A percentile compares a stretch with the other conserved stretches of the same genome.
Conservation (phyloP, 208 protist genomes). For the Trypanosoma cruzi region DNA sequence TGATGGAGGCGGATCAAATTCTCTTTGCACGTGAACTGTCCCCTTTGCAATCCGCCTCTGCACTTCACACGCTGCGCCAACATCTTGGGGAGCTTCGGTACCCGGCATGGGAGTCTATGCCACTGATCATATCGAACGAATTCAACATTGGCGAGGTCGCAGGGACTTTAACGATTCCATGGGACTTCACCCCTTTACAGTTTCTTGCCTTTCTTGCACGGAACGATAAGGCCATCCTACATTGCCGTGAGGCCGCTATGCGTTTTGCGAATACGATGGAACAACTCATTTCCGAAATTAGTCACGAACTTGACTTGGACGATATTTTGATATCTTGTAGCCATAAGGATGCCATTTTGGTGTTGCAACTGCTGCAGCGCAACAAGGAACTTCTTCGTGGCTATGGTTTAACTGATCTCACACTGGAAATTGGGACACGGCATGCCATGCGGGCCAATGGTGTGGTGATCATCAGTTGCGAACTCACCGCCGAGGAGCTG, state of each 20-base stretch:
- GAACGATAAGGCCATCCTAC: conserved; percentile 64
- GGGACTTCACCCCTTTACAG: conserved; percentile 83
- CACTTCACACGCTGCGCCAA: conserved; percentile 80
- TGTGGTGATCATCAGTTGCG: conserved; percentile 75
- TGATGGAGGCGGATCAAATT: conserved; percentile 91
- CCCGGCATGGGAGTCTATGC: conserved; percentile 87
- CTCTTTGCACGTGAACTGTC: conserved; percentile 78
- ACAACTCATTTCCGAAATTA: conserved; percentile 80
- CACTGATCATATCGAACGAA: conserved; percentile 77
- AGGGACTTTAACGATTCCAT: conserved; percentile 83
- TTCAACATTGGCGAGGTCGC: conserved; percentile 81
- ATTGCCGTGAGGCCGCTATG: conserved; percentile 46
- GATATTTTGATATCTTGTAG: conserved; percentile 92
- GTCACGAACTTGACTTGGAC: conserved; percentile 69
- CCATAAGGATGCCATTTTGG: conserved; percentile 62
- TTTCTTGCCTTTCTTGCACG: conserved; percentile 86
- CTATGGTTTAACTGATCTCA: conserved; percentile 78
- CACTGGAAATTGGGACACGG: conserved; percentile 73
- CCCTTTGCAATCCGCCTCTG: conserved; percentile 85
- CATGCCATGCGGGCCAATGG: conserved; percentile 89
- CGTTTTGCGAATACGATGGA: conserved; percentile 73
- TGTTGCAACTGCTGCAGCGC: conserved; percentile 73
- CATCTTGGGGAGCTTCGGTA: conserved; percentile 87
- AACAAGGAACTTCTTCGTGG: conserved; percentile 74
- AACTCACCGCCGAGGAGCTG: conserved; percentile 54